These are phyloP conservation scores for Ceratocystis cubensis DNA, from an alignment of 2,329 filamentous ascomycete species.

Conservation along the genomic window DNA sequence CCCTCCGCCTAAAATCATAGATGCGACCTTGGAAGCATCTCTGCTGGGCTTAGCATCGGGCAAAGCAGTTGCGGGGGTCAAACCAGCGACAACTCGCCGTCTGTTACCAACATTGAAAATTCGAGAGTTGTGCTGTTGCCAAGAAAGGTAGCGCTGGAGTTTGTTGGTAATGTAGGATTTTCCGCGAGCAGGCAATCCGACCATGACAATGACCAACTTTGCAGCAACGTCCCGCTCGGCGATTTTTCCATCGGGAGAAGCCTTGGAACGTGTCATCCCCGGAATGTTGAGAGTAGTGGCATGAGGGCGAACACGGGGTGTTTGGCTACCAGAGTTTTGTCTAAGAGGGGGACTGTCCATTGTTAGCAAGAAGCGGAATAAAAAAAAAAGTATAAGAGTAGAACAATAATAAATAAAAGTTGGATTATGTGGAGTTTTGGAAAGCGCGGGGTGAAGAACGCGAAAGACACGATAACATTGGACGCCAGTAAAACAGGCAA, in stretches of 20 bases:
- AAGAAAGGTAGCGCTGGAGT: constrained; percentile 84
- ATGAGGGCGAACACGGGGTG: constrained; percentile 65
- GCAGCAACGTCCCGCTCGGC: constrained; percentile 86
- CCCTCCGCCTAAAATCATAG: constrained; percentile 46
- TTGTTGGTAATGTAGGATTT: constrained; percentile 99
- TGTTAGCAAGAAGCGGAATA: constrained; percentile 16
- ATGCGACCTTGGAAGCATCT: constrained; percentile 40
- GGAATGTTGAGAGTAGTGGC: constrained; percentile 95
- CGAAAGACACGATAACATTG: no score
- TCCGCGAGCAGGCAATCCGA: constrained; percentile 83
- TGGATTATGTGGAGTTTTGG: no score
- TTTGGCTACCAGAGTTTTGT: constrained; percentile 63
- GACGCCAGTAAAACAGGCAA: no score
- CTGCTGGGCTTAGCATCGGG: constrained; percentile 29
- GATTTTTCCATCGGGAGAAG: constrained; percentile 91
- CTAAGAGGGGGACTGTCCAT: constrained; percentile 48
- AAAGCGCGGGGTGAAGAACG: no score
- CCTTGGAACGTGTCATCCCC: constrained; percentile 85
- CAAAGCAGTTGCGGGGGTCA: constrained; percentile 27
- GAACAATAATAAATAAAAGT: constrained; percentile 12
- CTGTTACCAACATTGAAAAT: constrained; percentile 98
- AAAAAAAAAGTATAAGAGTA: constrained; percentile 8
- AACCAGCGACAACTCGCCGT: constrained; percentile 63
- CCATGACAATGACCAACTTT: constrained; percentile 97
- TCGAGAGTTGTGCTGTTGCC: constrained; percentile 88